These are phyloP conservation scores for Rhodotorula taiwanensis DNA, from an alignment of 768 basidiomycete species.

Conservation along the genomic window DNA sequence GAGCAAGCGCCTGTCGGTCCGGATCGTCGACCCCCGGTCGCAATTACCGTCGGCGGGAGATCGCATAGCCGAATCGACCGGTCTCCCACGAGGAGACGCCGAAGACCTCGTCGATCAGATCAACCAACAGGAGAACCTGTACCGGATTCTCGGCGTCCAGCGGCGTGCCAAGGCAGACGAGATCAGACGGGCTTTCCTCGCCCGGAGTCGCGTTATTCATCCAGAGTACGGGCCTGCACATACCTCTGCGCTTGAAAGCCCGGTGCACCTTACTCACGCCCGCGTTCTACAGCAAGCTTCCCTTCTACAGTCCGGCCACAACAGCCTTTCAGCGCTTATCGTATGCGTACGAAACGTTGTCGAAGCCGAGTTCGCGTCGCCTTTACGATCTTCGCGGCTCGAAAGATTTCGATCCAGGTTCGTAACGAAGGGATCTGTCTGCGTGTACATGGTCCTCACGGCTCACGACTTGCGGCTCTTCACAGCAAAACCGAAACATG, in stretches of 20 bases:
- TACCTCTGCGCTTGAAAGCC: too few relatives aligned
- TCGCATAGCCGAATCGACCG: neutral
- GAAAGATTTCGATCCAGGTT: conserved; percentile 32
- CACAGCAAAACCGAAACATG: conserved; percentile 3
- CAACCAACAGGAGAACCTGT: conserved; percentile 54
- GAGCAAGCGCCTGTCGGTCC: too few relatives aligned
- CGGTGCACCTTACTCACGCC: conserved; percentile 3
- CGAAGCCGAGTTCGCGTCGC: conserved; percentile 61
- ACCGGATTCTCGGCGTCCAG: conserved; percentile 62
- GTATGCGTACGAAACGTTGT: conserved; percentile 72
- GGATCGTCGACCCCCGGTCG: neutral
- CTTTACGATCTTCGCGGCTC: conserved; percentile 54
- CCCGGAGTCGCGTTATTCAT: conserved; percentile 67
- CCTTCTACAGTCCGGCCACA: conserved; percentile 66
- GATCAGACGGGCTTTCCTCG: conserved; percentile 68
- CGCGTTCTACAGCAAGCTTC: conserved; percentile 62
- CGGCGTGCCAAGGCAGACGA: conserved; percentile 56
- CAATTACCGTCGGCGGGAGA: neutral
- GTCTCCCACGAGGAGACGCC: conserved; percentile 1
- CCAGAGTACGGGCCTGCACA: conserved; percentile 61
- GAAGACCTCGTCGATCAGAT: conserved; percentile 23
- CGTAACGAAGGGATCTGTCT: too few relatives aligned
- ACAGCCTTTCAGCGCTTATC: conserved; percentile 80
- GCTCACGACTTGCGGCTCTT: too few relatives aligned
- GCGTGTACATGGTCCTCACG: too few relatives aligned